Percentiles rank a stretch among this genome's conserved stretches.
Conservation (phyloP, 2,329 filamentous ascomycete genomes). For the Diaporthe longicolla region DNA sequence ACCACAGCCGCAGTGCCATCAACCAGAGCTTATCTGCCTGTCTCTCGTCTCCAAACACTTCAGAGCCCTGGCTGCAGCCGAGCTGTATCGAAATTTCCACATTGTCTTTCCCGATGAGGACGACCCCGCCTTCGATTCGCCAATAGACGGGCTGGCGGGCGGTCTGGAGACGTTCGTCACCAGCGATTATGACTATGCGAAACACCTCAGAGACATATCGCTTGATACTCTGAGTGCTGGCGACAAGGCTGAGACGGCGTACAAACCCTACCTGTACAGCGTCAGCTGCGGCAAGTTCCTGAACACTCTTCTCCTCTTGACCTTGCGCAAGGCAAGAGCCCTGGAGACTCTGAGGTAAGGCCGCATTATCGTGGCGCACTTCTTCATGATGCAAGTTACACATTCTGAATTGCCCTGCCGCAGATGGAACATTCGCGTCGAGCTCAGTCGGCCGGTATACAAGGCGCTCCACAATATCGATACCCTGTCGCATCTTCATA, state of each 20-base stretch:
- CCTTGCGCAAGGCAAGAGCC: constrained; percentile 66
- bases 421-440: constrained; percentile 76
- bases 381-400: background rate
- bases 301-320: constrained; percentile 71
- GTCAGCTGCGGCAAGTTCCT: constrained; percentile 74
- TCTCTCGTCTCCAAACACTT: constrained; percentile 71
- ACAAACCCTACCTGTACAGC: constrained; percentile 68
- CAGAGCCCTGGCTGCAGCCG: constrained; percentile 68
- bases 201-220: constrained; percentile 68
- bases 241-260: constrained; percentile 66
- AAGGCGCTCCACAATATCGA: constrained; percentile 67
- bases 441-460: constrained; percentile 72
- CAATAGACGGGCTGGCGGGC: constrained; percentile 70
- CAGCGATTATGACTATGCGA: constrained; percentile 74
- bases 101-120: constrained; percentile 75
- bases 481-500: constrained; percentile 66
- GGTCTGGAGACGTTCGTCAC: constrained; percentile 74
- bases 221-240: constrained; percentile 69
- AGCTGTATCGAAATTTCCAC: constrained; percentile 72
- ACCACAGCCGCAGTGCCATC: constrained; percentile 59
- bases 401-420: constrained; percentile 29
- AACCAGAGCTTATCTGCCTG: constrained; percentile 68
- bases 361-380: constrained; percentile 8
- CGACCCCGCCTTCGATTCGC: constrained; percentile 63
- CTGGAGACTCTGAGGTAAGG: constrained; percentile 71